phyloP scores from a whole-genome alignment of 2,329 filamentous ascomycete species.

The Colletotrichum sp. region DNA sequence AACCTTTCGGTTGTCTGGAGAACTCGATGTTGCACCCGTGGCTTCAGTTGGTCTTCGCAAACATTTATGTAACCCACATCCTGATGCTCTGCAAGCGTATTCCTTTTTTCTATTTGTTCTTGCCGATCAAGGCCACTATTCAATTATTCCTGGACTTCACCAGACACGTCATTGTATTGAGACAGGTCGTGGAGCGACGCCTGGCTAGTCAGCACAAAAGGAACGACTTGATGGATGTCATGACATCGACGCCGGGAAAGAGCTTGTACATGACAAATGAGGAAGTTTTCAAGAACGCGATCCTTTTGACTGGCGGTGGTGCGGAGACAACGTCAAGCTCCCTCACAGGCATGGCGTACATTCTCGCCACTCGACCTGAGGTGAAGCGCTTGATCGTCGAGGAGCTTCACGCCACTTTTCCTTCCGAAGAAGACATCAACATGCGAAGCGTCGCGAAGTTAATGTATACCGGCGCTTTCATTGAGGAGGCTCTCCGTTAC shows the following conservation, averaged over 20 bases:
- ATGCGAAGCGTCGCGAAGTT: conserved; percentile 28
- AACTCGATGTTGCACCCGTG: not conserved
- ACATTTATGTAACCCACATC: not conserved
- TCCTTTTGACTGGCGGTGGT: conserved; percentile 16
- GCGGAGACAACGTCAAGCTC: conserved; percentile 36
- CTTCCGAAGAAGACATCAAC: conserved; percentile 37
- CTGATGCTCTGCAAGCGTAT: not conserved
- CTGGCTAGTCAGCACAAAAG: not conserved
- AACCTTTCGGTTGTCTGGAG: conserved; percentile 28
- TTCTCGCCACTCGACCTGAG: conserved; percentile 32
- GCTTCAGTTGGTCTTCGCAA: not conserved
- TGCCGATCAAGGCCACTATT: not conserved
- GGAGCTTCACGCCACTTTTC: conserved; percentile 41
- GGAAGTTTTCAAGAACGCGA: conserved; percentile 25
- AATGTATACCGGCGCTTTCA: conserved; percentile 39
- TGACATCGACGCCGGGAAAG: not conserved
- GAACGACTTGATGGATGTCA: not conserved
- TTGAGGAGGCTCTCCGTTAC: conserved; percentile 46
- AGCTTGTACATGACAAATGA: not conserved
- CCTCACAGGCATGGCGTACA: conserved; percentile 28
- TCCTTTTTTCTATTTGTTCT: not conserved
- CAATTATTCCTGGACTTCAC: not conserved
- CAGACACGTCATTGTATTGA: not conserved
- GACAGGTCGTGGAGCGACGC: not conserved
- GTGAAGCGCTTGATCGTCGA: conserved; percentile 31